Conservation (phyloP, 2,329 filamentous ascomycete species). For the Pseudopithomyces maydicus region DNA sequence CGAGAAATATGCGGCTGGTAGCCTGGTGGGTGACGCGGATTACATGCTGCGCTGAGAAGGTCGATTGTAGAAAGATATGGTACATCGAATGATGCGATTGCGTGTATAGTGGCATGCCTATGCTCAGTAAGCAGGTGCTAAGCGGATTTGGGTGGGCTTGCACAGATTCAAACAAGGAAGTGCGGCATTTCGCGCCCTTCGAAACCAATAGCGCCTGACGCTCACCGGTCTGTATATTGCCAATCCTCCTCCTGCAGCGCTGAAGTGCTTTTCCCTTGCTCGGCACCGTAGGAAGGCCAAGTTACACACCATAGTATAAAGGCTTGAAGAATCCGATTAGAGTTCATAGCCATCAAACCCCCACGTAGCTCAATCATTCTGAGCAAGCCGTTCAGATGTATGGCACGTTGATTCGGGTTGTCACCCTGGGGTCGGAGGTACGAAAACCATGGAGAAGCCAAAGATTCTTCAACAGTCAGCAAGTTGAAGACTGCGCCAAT, state of each 20-base stretch:
- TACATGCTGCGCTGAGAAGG: constrained; percentile 31
- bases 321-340: constrained; percentile 45
- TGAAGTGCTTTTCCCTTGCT: constrained; percentile 2
- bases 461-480: constrained; percentile 41
- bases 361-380: constrained; percentile 44
- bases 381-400: constrained; percentile 40
- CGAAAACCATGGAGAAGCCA: constrained; percentile 29
- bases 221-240: background rate
- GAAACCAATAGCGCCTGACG: background rate
- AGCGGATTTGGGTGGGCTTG: constrained; percentile 22
- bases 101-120: constrained; percentile 47
- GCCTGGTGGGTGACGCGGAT: constrained; percentile 35
- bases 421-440: constrained; percentile 27
- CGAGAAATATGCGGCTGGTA: constrained; percentile 35
- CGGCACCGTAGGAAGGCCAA: background rate
- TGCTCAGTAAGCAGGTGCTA: constrained; percentile 45
- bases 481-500: constrained; percentile 47
- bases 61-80: constrained; percentile 38
- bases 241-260: background rate
- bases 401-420: constrained; percentile 36
- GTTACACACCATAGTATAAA: constrained; percentile 48
- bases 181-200: background rate
- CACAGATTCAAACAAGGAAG: constrained; percentile 10
- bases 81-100: constrained; percentile 40
- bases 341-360: constrained; percentile 37